A percentile compares a stretch with the other conserved stretches of the same genome.
Conservation (phyloP, 139 green algal genomes). For the Chlamydomonas asymmetrica region DNA sequence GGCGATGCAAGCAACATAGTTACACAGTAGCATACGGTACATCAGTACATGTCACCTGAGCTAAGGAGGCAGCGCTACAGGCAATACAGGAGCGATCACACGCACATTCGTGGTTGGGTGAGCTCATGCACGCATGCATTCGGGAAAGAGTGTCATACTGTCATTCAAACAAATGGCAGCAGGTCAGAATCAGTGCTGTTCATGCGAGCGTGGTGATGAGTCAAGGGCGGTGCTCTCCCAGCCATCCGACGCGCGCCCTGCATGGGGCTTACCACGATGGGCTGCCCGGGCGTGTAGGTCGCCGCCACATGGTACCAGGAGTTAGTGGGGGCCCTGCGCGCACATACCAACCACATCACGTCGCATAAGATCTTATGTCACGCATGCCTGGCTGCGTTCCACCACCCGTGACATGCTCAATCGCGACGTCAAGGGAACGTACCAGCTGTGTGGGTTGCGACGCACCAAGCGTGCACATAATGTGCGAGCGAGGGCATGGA, state of each 20-base stretch:
- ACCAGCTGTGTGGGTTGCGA: too few relatives aligned
- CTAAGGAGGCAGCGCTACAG: background rate
- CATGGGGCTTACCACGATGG: background rate
- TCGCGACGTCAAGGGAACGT: too few relatives aligned
- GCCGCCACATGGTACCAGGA: background rate
- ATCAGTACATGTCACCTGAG: too few relatives aligned
- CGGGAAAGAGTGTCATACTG: background rate
- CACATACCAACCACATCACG: too few relatives aligned
- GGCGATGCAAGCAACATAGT: too few relatives aligned
- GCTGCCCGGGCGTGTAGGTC: background rate
- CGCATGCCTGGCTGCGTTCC: too few relatives aligned
- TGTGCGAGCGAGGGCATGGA: too few relatives aligned
- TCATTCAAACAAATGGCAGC: background rate
- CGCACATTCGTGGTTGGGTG: background rate
- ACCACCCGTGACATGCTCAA: too few relatives aligned
- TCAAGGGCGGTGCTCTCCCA: background rate
- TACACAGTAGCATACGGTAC: too few relatives aligned
- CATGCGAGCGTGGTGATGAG: background rate
- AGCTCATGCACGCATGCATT: background rate
- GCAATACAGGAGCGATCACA: background rate
- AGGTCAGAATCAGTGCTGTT: background rate
- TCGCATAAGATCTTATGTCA: too few relatives aligned
- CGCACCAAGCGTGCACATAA: too few relatives aligned
- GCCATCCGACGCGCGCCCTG: background rate
- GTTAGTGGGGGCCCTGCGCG: slow-evolving; percentile 4